phyloP scores from a whole-genome alignment of 805 yeast species.

The Wickerhamomyces ciferrii region DNA sequence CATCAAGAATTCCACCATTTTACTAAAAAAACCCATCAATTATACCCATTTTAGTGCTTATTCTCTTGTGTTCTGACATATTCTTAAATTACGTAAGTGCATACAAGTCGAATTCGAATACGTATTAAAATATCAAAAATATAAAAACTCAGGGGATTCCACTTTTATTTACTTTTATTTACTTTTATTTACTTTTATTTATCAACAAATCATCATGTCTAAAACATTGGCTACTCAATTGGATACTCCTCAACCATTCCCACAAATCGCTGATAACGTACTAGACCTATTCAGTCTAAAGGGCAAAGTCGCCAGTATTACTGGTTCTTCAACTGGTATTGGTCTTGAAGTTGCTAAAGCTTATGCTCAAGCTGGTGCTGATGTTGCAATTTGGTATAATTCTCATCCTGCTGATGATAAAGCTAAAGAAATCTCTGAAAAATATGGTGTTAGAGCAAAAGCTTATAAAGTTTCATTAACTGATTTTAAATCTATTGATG shows the following conservation, averaged over 20 bases:
- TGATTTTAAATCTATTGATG: conserved; percentile 23
- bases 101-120: neutral
- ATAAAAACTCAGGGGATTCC: neutral
- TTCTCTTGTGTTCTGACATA: too few species aligned
- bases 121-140: neutral
- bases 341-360: conserved; percentile 82
- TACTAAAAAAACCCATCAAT: too few species aligned
- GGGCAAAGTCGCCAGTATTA: conserved; percentile 80
- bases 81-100: neutral
- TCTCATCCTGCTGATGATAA: conserved; percentile 22
- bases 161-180: too few species aligned
- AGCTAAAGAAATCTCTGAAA: conserved; percentile 51
- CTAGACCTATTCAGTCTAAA: conserved; percentile 71
- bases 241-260: conserved; percentile 42
- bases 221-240: conserved; percentile 19
- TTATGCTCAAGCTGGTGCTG: conserved; percentile 86
- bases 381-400: conserved; percentile 47
- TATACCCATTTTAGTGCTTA: too few species aligned
- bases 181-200: too few species aligned
- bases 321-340: conserved; percentile 83
- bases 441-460: conserved; percentile 57
- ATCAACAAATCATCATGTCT: neutral
- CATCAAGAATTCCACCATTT: too few species aligned
- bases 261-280: conserved; percentile 44
- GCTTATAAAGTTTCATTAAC: conserved; percentile 42